A percentile compares a stretch with the other conserved stretches of the same genome.
Conservation (phyloP, 2,329 filamentous ascomycete genomes). For the Ceratocystis alfenasii region DNA sequence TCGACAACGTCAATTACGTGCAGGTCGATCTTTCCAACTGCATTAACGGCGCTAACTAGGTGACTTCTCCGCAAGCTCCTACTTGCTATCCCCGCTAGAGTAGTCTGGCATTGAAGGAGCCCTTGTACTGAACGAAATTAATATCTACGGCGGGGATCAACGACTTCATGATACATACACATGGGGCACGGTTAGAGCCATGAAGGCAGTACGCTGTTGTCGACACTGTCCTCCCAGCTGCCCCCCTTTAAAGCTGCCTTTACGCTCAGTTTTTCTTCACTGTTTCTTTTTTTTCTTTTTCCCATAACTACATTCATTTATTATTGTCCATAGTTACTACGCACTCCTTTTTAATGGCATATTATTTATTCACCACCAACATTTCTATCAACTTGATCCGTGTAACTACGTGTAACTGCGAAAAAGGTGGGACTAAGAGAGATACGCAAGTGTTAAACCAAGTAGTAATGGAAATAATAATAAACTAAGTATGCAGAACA, state of each 20-base stretch:
- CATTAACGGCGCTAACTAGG: constrained; percentile 24
- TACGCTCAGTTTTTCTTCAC: background rate
- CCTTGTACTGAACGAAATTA: background rate
- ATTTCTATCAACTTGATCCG: background rate
- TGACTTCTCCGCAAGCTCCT: background rate
- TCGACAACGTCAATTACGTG: constrained; percentile 40
- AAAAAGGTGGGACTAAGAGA: background rate
- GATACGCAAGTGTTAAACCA: too few relatives aligned
- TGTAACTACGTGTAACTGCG: background rate
- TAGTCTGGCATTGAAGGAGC: background rate
- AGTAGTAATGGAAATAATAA: too few relatives aligned
- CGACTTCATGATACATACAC: background rate
- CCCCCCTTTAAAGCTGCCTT: background rate
- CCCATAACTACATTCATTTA: too few relatives aligned
- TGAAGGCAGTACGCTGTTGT: background rate
- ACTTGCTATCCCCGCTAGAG: background rate
- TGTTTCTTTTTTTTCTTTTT: background rate
- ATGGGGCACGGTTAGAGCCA: background rate
- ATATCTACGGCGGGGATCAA: background rate
- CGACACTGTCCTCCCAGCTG: background rate
- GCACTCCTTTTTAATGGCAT: constrained; percentile 5
- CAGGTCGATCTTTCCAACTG: constrained; percentile 38
- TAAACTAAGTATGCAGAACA: too few relatives aligned
- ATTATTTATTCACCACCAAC: background rate
- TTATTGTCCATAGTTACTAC: background rate